A percentile compares a stretch with the other conserved stretches of the same genome.
phyloP scores from a whole-genome alignment of 768 basidiomycete species.

The Trametes elegans region DNA sequence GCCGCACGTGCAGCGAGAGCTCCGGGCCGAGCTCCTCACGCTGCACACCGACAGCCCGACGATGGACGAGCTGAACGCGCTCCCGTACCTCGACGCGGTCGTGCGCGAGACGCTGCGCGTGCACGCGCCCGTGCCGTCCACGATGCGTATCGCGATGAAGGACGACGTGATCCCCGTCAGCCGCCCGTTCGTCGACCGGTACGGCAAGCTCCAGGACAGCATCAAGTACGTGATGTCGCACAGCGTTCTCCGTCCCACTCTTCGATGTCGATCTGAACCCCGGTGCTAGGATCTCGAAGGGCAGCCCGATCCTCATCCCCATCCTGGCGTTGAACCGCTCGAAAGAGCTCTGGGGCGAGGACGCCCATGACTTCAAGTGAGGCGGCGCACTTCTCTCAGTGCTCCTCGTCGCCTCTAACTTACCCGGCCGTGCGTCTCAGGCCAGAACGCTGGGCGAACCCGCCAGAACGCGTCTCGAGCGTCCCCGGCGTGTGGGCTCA shows the following conservation, averaged over 20 bases:
- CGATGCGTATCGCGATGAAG: constrained; percentile 44
- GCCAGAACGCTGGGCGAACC: constrained; percentile 59
- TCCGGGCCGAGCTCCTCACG: constrained; percentile 40
- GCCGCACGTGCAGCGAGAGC: constrained; percentile 36
- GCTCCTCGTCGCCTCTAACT: background rate
- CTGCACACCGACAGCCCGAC: constrained; percentile 47
- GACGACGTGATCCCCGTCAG: constrained; percentile 54
- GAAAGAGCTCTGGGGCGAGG: constrained; percentile 58
- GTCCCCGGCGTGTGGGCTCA: constrained; percentile 65
- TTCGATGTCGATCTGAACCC: constrained; percentile 16
- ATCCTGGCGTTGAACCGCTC: constrained; percentile 53
- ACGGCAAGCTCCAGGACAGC: constrained; percentile 19
- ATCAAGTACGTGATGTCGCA: constrained; percentile 30
- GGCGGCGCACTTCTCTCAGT: constrained; percentile 21
- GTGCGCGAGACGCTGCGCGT: constrained; percentile 60
- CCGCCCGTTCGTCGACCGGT: constrained; percentile 28
- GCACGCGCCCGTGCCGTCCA: constrained; percentile 49
- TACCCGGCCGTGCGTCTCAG: constrained; percentile 31
- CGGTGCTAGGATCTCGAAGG: constrained; percentile 24
- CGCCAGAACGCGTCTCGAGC: constrained; percentile 41
- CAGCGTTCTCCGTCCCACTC: constrained; percentile 30
- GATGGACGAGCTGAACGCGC: constrained; percentile 65
- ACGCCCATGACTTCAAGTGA: constrained; percentile 53
- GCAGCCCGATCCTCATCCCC: constrained; percentile 42
- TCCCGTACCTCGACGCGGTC: constrained; percentile 68